Evolutionary conservation across 2,329 filamentous ascomycete genomes (phyloP).

Genomic region (Fusarium duplospermum): DNA sequence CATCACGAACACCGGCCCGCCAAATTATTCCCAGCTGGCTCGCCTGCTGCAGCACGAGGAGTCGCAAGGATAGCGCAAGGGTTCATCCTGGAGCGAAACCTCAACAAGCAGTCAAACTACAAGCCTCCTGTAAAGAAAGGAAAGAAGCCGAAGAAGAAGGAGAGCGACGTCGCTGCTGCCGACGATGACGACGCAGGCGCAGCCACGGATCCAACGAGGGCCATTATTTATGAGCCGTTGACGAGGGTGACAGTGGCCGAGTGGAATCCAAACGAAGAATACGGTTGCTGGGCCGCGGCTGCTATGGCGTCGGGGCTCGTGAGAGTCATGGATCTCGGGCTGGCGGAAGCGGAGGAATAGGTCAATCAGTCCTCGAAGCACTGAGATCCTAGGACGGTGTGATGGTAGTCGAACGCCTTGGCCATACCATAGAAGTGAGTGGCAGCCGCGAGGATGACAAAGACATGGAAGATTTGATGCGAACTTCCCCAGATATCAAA

Average conservation of each 20-base stretch:
- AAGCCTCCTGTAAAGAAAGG: conserved; percentile 52
- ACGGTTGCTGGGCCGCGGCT: conserved; percentile 74
- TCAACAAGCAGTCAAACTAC: conserved; percentile 56
- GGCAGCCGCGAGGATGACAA: conserved; percentile 84
- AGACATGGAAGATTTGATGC: conserved; percentile 95
- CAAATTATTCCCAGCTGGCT: conserved; percentile 44
- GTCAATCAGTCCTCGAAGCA: conserved; percentile 52
- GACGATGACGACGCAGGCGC: conserved; percentile 50
- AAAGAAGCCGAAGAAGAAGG: conserved; percentile 52
- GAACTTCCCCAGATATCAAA: conserved; percentile 95
- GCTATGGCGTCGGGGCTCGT: conserved; percentile 76
- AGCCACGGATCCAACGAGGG: conserved; percentile 54
- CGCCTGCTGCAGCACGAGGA: conserved; percentile 53
- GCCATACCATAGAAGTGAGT: conserved; percentile 85
- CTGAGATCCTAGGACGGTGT: conserved; percentile 67
- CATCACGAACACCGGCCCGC: conserved; percentile 65
- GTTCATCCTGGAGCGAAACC: conserved; percentile 62
- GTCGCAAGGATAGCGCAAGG: conserved; percentile 64
- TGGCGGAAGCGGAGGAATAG: conserved; percentile 50
- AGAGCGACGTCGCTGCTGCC: conserved; percentile 46
- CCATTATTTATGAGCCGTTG: conserved; percentile 69
- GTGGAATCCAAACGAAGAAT: conserved; percentile 77
- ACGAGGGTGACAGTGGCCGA: conserved; percentile 71
- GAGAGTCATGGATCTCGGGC: conserved; percentile 73
- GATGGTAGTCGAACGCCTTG: conserved; percentile 88